Base-by-base conservation (phyloP, 352 stramenopile species). In the Peronospora belbahrii region DNA sequence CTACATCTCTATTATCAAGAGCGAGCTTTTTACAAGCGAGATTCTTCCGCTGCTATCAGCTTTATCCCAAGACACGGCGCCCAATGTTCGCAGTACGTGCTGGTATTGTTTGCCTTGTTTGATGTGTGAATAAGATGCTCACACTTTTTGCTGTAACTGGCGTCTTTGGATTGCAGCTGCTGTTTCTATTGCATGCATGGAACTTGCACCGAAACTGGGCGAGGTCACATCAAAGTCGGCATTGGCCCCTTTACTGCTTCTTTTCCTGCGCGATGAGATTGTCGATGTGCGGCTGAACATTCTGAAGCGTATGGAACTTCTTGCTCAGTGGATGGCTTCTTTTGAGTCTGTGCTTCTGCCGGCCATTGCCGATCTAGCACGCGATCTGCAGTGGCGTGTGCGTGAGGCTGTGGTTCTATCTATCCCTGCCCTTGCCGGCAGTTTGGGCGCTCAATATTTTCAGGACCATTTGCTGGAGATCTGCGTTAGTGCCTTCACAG, bases 211-310 rank as follows among this genome's bases (percentile, higher is more conserved):
- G 20, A 95, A 96, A 55, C 83, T 96, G 33, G 86, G 87, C 14
- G 74, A 96, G 49, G 77, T 80, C 6, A 74, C 93, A 24, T 96
- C 95, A 59, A 95, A 97, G 70, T 74, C 56, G 36, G 76, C 66
- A 24, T 64, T 92, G 2, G 71, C 79, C 8, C 77, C 92, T 51
- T 49, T 95, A 37, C 45, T 91, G 40, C 55, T 88, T 13, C 65
- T 91, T 25, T 89, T 90, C 61, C 48, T 93, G 35, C 79, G 77
- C 14, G 85, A 97, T 54, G 83, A 94, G 49, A 79, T 95, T 40
- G 85, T 94, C 17, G 91, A 97, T 65, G 91, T 97, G 20, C 89
- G 95, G 40, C 70, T 97, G 4, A 96, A 97, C 66, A 95, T 97
- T 38, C 58, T 97, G 20, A 94, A 91, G 55, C 95, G 95, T 58